Evolutionary conservation across 495 filamentous ascomycete genomes (phyloP), one percentile per base, ranked within the genome.

Genomic region (Tuber borchii): DNA sequence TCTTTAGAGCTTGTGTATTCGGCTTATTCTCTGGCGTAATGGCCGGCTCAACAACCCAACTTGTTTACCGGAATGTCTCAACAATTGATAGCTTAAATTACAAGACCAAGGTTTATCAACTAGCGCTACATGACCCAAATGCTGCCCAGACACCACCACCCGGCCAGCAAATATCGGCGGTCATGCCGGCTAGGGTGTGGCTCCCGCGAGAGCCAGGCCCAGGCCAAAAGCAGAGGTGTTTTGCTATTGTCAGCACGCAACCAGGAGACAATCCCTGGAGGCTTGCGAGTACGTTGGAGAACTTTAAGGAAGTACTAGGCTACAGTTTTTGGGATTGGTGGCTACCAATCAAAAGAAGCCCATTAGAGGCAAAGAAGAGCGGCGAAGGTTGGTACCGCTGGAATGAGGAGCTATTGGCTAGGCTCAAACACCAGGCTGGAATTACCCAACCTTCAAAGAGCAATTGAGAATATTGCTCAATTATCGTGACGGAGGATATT

Each of bases 191-290:
- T 82, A 19, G 82, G 77, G 51, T 78, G 73, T 45, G 77, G 76
- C 31, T 78, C 71, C 68, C 75, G n/a, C 34, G 31, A 37, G 51
- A 81, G 75, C 72, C 73, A 19, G 61, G 16, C 8, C 80, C 61
- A 69, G 74, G 71, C 16, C 75, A 77, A 73, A 69, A 69, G 71
- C 71, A 74, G 70, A 80, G 51, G 37, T 81, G 74, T 68, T 96
- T 94, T 79, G 92, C 91, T 51, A 90, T 97, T 61, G 88, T 95
- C 8, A 87, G 87, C 75, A 94, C 91, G 2, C 85, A 87, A 19
- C 88, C 87, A 6, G 93, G 93, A 31, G 90, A 93, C 69, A 95
- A 95, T 77, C 93, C 92, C 1, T 97, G 91, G 88, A 88, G 92
- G 78, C 84, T 94, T 12, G 91, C 90, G 37, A 85, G 81, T 44